phyloP scores from a whole-genome alignment of 2,329 filamentous ascomycete species.

The Paecilomyces sp. region DNA sequence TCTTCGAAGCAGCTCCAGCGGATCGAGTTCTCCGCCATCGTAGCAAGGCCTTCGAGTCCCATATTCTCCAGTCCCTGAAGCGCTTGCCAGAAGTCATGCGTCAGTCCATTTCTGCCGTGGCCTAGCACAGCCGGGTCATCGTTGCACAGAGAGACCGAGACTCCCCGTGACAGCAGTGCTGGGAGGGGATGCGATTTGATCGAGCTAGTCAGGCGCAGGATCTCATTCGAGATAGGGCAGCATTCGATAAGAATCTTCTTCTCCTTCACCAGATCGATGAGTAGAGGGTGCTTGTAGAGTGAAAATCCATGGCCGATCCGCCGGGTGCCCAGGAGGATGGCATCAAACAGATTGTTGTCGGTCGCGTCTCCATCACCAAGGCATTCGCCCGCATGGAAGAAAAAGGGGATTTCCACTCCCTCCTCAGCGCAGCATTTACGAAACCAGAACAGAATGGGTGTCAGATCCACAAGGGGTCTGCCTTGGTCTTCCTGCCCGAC shows the following conservation, averaged over 20 bases:
- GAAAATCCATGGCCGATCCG: constrained; percentile 87
- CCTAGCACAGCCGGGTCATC: constrained; percentile 87
- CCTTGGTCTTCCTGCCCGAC: constrained; percentile 83
- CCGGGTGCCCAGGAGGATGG: constrained; percentile 75
- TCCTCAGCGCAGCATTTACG: constrained; percentile 73
- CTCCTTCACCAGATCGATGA: constrained; percentile 83
- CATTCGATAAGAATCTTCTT: constrained; percentile 82
- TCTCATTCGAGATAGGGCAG: constrained; percentile 87
- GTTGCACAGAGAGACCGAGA: constrained; percentile 77
- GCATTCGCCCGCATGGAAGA: constrained; percentile 90
- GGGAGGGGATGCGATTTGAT: constrained; percentile 76
- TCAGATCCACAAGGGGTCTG: constrained; percentile 64
- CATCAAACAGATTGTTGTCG: constrained; percentile 84
- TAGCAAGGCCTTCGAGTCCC: constrained; percentile 76
- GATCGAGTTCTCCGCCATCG: constrained; percentile 86
- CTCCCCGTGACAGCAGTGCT: constrained; percentile 74
- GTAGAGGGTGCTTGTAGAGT: constrained; percentile 82
- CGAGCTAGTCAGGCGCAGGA: constrained; percentile 68
- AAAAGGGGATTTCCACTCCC: constrained; percentile 79
- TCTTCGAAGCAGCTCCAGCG: constrained; percentile 87
- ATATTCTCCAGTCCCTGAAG: constrained; percentile 89
- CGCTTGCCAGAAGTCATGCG: constrained; percentile 90
- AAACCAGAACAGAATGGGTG: constrained; percentile 91
- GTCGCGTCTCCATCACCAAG: constrained; percentile 69
- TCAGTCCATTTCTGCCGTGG: constrained; percentile 73